Evolutionary conservation across 2,329 filamentous ascomycete genomes (phyloP).

Genomic region (Metarhizium album): DNA sequence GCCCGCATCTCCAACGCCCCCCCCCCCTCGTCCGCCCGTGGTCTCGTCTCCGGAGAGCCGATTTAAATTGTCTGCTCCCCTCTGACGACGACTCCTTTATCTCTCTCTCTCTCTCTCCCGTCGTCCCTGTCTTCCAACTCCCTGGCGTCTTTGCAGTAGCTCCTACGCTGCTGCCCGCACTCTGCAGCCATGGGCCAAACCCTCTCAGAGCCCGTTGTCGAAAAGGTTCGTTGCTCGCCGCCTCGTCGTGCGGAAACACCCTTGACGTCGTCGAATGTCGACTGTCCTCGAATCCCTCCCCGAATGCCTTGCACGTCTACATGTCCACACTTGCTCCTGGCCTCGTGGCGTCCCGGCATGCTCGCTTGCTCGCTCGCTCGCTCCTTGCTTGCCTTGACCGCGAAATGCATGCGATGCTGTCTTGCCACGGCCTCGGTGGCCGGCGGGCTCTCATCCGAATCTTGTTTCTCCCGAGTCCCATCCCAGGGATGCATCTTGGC

Average conservation of each 20-base stretch:
- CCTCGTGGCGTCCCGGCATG: no score
- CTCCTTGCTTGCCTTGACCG: background rate
- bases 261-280: background rate
- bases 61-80: conserved; percentile 2
- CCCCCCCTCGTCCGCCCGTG: conserved; percentile 5
- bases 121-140: conserved; percentile 7
- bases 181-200: conserved; percentile 80
- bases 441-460: background rate
- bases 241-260: no score
- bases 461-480: background rate
- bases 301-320: background rate
- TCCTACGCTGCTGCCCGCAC: conserved; percentile 15
- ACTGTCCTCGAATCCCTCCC: background rate
- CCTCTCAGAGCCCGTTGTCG: conserved; percentile 95
- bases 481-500: background rate
- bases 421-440: background rate
- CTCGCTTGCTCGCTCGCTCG: background rate
- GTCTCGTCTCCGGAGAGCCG: conserved; percentile 3
- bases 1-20: background rate
- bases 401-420: background rate
- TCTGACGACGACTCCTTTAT: conserved; percentile 1
- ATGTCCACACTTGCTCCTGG: background rate
- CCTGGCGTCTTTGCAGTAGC: conserved; percentile 15
- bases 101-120: conserved; percentile 3
- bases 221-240: conserved; percentile 59